phyloP scores from a whole-genome alignment of 768 basidiomycete species.

The Kwoniella newhampshirensis region DNA sequence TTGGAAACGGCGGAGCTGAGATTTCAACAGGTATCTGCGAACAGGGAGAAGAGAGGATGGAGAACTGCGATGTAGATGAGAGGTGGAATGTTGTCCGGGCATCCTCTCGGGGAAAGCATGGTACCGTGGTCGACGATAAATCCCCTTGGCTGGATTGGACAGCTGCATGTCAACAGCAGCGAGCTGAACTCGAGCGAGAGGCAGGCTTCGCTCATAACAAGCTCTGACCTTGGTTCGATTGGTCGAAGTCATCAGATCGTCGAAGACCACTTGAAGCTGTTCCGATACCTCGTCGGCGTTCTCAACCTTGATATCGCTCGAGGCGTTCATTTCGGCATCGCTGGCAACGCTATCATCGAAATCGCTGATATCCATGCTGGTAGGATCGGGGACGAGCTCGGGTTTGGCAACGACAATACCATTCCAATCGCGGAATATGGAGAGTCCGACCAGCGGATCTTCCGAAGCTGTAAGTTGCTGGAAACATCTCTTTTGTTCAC shows the following conservation, averaged over 20 bases:
- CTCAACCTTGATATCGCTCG: too few relatives aligned
- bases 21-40: background rate
- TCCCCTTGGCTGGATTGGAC: background rate
- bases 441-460: slow-evolving; percentile 15
- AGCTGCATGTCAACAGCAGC: background rate
- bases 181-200: slow-evolving; percentile 4
- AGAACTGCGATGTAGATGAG: slow-evolving; percentile 22
- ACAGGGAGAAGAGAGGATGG: slow-evolving; percentile 16
- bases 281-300: too few relatives aligned
- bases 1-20: slow-evolving; percentile 3
- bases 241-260: background rate
- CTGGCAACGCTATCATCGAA: background rate
- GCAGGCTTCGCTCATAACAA: background rate
- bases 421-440: slow-evolving; percentile 8
- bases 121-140: background rate
- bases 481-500: slow-evolving; percentile 14
- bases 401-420: background rate
- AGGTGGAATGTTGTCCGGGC: slow-evolving; percentile 12
- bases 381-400: background rate
- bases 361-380: slow-evolving; percentile 16
- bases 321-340: background rate
- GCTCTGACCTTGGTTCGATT: slow-evolving; percentile 3
- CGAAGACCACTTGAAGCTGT: too few relatives aligned
- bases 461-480: slow-evolving; percentile 20
- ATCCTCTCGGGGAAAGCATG: slow-evolving; percentile 7